These are phyloP conservation scores for Carex scoparia DNA, from an alignment of 176 grass and related monocot genomes.

Conservation along the genomic window DNA sequence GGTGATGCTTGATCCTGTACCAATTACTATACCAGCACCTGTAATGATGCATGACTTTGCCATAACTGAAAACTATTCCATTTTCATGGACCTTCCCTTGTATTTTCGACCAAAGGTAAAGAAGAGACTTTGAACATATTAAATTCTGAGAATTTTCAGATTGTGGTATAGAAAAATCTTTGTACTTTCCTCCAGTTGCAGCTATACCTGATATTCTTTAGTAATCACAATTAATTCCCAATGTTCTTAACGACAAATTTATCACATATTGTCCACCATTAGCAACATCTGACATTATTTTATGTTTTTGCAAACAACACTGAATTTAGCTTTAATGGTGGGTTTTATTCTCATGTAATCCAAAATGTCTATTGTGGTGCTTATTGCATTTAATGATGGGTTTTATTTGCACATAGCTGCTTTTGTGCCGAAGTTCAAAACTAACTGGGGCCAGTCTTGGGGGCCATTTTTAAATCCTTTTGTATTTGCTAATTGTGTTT, in stretches of 20 bases:
- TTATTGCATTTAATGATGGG: background rate
- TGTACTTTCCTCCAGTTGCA: background rate
- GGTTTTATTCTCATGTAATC: background rate
- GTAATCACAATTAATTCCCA: no score
- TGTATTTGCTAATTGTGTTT: background rate
- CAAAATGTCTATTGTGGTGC: background rate
- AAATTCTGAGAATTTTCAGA: background rate
- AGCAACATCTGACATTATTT: background rate
- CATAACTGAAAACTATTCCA: conserved; percentile 88
- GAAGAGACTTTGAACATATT: background rate
- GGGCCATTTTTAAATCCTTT: background rate
- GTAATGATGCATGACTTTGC: conserved; percentile 99
- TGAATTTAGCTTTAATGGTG: background rate
- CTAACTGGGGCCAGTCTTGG: no score
- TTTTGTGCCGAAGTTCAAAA: background rate
- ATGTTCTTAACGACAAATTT: background rate
- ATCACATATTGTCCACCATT: background rate
- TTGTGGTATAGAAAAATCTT: background rate
- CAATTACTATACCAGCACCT: conserved; percentile 91
- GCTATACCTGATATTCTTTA: background rate
- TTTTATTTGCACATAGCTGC: background rate
- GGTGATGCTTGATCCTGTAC: conserved; percentile 89
- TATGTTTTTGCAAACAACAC: background rate
- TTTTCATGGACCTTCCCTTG: conserved; percentile 97
- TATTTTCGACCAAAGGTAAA: conserved; percentile 79